Evolutionary conservation across 352 stramenopile species (phyloP), one percentile per base, ranked within the genome.

Genomic region (Phytophthora crassamura): DNA sequence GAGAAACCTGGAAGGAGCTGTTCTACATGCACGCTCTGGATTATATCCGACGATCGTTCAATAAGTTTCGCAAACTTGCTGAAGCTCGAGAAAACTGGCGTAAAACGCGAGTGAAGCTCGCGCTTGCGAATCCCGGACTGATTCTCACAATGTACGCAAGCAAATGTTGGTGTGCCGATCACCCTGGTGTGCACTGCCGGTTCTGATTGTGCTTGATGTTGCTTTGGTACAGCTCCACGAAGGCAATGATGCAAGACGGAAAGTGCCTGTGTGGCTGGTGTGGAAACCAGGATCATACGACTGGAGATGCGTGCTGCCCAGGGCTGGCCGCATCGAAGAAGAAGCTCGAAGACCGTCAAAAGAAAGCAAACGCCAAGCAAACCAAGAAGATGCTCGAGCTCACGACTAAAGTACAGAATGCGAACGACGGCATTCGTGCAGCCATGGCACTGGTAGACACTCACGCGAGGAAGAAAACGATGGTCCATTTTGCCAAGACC

Each of bases 191-290:
- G 53, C 32, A 67, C 25, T 25, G 14, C n/a, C 3, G 1, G 2
- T 48, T 11, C 7, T 15, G 5, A 20, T 42, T 45, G n/a, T 47
- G 25, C 20, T 28, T 5, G 25, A 30, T 30, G 10, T 38, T 61
- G 28, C 25, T 20, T 49, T 30, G 22, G 11, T 18, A 55, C 18
- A 94, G 86, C 25, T 90, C 86, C 0, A 93, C 86, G 6, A 90
- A 88, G 42, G 75, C 76, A 20, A 93, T 94, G 86, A 93, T 94
- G 86, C 77, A 88, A 59, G 84, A 94, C 38, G 86, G 81, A n/a
- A 85, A 89, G 50, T 92, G 84, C 34, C 76, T 91, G 35, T 94
- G 86, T 40, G 81, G 81, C 9, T 94, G 86, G 86, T 94, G 86
- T 42, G 86, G 86, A 30, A 91, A 80, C 34, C 49, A 62, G 7